Evolutionary conservation across 768 basidiomycete species (phyloP).

Genomic region (Baorangia bicolor): DNA sequence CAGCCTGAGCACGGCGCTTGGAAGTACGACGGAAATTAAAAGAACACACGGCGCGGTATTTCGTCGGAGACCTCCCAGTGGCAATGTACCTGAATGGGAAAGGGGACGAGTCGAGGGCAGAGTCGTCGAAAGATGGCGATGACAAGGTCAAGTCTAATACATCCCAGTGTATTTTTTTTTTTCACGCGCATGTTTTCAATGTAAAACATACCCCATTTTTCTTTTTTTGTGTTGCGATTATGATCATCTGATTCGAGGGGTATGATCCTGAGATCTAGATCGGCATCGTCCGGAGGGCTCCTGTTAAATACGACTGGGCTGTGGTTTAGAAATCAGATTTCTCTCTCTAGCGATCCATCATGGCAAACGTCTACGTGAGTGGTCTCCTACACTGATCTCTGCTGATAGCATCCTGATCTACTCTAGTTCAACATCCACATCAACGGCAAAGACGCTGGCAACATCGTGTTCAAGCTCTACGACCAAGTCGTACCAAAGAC

Average conservation of each 20-base stretch:
- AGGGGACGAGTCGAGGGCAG: too few relatives aligned
- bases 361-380: slow-evolving; percentile 14
- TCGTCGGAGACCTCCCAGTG: neutral
- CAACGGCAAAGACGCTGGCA: too few relatives aligned
- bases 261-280: slow-evolving; percentile 4
- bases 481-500: too few relatives aligned
- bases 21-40: too few relatives aligned
- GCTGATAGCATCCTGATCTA: neutral
- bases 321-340: neutral
- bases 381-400: neutral
- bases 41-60: too few relatives aligned
- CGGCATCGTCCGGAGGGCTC: slow-evolving; percentile 14
- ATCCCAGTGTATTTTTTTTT: neutral
- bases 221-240: neutral
- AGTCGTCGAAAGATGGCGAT: neutral
- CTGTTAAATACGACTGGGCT: slow-evolving; percentile 1
- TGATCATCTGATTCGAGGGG: slow-evolving; percentile 5
- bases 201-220: slow-evolving; percentile 3
- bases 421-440: too few relatives aligned
- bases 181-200: neutral
- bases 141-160: neutral
- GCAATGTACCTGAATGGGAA: neutral
- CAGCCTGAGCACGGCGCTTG: too few relatives aligned
- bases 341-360: slow-evolving; percentile 12
- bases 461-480: too few relatives aligned